Conservation (phyloP, 768 basidiomycete species). For the Boletus pseudo-olivaceus region DNA sequence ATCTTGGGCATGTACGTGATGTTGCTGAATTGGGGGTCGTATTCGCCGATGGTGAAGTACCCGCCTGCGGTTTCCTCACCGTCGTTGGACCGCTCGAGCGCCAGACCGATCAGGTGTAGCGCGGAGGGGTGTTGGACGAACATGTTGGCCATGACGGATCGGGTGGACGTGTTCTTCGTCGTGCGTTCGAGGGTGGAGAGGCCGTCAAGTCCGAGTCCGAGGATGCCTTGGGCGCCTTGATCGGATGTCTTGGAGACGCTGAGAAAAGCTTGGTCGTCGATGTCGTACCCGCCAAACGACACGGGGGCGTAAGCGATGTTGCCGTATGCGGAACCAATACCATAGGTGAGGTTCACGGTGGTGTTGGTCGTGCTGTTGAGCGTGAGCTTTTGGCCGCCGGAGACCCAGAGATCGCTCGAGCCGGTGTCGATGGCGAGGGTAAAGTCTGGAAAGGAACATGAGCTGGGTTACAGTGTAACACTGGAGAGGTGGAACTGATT, state of each 20-base stretch:
- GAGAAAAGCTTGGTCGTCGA: slow-evolving; percentile 29
- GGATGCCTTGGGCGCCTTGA: slow-evolving; percentile 19
- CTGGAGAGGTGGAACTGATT: not conserved
- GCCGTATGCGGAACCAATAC: slow-evolving; percentile 37
- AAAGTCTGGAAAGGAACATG: slow-evolving; percentile 19
- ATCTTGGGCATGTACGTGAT: slow-evolving; percentile 32
- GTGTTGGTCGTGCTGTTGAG: slow-evolving; percentile 31
- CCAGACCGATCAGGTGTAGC: slow-evolving; percentile 41
- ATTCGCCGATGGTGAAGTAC: slow-evolving; percentile 41
- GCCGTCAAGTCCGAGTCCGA: slow-evolving; percentile 27
- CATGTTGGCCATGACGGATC: slow-evolving; percentile 39
- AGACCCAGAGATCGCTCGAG: slow-evolving; percentile 31
- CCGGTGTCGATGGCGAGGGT: slow-evolving; percentile 28
- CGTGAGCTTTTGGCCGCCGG: slow-evolving; percentile 18
- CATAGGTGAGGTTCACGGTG: slow-evolving; percentile 33
- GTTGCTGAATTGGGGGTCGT: slow-evolving; percentile 33
- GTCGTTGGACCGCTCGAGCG: slow-evolving; percentile 40
- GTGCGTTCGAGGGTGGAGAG: slow-evolving; percentile 22
- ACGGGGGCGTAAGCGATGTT: slow-evolving; percentile 35
- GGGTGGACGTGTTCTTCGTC: slow-evolving; percentile 10
- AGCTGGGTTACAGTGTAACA: not conserved
- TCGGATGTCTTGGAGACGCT: slow-evolving; percentile 17
- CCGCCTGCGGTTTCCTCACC: slow-evolving; percentile 41
- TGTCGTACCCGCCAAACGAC: slow-evolving; percentile 32
- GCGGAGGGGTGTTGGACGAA: slow-evolving; percentile 33